Conservation (phyloP, 1,284 basidiomycete species). For the Cystobasidium sp. region DNA sequence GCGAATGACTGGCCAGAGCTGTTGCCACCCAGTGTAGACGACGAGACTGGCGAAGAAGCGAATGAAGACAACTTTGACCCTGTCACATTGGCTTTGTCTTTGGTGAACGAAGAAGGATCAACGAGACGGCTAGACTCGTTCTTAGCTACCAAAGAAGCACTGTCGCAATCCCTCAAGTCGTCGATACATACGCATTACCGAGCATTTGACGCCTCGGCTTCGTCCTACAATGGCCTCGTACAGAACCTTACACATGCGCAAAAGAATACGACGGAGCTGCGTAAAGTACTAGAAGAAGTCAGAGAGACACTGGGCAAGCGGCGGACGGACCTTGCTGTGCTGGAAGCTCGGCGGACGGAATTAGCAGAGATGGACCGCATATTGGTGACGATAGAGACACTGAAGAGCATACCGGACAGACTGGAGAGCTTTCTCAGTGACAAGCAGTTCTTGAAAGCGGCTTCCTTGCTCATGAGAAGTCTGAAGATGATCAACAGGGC, state of each 20-base stretch:
- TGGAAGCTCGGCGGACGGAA: slow-evolving; percentile 78
- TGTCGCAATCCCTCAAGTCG: slow-evolving; percentile 76
- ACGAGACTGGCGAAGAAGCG: slow-evolving; percentile 40
- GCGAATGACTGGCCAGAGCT: slow-evolving; percentile 88
- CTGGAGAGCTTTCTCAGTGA: slow-evolving; percentile 94
- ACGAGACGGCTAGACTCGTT: slow-evolving; percentile 73
- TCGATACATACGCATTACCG: slow-evolving; percentile 75
- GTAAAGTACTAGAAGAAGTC: slow-evolving; percentile 72
- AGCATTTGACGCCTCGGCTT: slow-evolving; percentile 85
- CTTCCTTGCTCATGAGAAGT: slow-evolving; percentile 83
- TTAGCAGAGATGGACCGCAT: slow-evolving; percentile 75
- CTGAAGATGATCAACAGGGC: slow-evolving; percentile 87
- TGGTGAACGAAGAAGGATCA: slow-evolving; percentile 69
- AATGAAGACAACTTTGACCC: slow-evolving; percentile 69
- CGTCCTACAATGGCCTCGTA: slow-evolving; percentile 79
- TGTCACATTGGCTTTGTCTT: slow-evolving; percentile 82
- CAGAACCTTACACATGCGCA: slow-evolving; percentile 73
- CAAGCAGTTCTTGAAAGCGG: slow-evolving; percentile 87
- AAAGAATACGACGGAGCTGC: slow-evolving; percentile 71
- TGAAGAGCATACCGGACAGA: slow-evolving; percentile 88
- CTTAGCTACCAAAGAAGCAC: slow-evolving; percentile 70
- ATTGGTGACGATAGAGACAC: slow-evolving; percentile 72
- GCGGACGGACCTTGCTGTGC: slow-evolving; percentile 79
- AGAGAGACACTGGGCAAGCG: slow-evolving; percentile 77
- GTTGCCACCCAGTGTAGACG: slow-evolving; percentile 60